A percentile compares a stretch with the other conserved stretches of the same genome.
Conservation (phyloP, 140 eudicot genomes). For the Cichorium intybus region DNA sequence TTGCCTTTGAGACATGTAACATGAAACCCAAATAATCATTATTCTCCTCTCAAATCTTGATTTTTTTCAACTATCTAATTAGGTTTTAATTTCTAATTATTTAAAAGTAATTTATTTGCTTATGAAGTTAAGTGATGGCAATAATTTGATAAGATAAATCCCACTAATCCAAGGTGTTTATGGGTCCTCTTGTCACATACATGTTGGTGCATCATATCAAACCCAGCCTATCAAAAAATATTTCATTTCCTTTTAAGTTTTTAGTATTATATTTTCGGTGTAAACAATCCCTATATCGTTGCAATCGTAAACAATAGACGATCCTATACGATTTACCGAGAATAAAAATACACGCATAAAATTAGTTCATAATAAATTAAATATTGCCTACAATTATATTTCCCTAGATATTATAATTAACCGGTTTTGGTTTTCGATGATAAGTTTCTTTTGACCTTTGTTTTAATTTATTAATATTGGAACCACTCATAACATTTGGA, state of each 20-base stretch:
- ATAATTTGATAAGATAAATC: conserved; percentile 49
- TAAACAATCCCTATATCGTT: not conserved
- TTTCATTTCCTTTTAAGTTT: not conserved
- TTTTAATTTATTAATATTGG: not conserved
- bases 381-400: not conserved
- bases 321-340: too few species aligned
- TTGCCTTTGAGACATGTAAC: conserved; percentile 38
- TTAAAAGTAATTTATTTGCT: conserved; percentile 33
- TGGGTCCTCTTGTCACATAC: conserved; percentile 40
- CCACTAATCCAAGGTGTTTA: conserved; percentile 45
- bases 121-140: conserved; percentile 44
- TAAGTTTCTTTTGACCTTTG: not conserved
- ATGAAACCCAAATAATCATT: conserved; percentile 40
- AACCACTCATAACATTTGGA: not conserved
- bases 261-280: not conserved
- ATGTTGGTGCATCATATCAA: conserved; percentile 40
- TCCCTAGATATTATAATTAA: not conserved
- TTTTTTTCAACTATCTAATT: conserved; percentile 10
- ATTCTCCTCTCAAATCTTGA: conserved; percentile 37
- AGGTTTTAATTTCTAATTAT: conserved; percentile 4
- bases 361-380: not conserved
- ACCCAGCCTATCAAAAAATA: conserved; percentile 20
- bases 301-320: not conserved
- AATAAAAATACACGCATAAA: not conserved
- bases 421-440: not conserved